Evolutionary conservation across 176 grass and related monocot genomes (phyloP), one percentile per base, ranked within the genome.

Genomic region (Triticum dicoccoides): DNA sequence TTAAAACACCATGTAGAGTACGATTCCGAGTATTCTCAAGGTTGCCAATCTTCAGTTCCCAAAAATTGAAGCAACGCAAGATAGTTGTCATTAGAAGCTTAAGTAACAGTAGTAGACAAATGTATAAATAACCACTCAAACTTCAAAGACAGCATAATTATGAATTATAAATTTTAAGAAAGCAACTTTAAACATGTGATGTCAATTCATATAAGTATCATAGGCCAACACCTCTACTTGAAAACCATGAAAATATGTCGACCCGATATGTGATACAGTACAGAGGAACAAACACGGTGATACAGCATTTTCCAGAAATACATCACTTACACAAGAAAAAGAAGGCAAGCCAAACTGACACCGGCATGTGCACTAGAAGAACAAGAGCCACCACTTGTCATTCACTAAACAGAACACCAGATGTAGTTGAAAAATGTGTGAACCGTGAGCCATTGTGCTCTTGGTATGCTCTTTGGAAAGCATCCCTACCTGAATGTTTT

Each of bases 21-120:
- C 87, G 90, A 82, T 91, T 99, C 79, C 97, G 95, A 82, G 97
- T 96, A 69, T 99, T 94, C 91, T 99, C 97, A 83, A 99, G 97
- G 41, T 88, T 77, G 51, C 97, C 92, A 74, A 99, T 94, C 97
- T 99, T 87, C 83, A 86, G 35, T 79, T 82, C 82, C 45, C 42
- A 34, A 80, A 84, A 69, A 84, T 58, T 32, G 69, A 39, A 81
- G 10, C 18, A 86, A 58, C 74, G 69, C 35, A 78, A 78, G 13
- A 81, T 85, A 73, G 71, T 69, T 84, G 54, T 25, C 42, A 70
- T 11, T 81, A 59, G 47, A 92, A 65, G 32, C 20, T 88, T 45
- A n/a, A 64, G 64, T 25, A 78, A 69, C 76, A 81, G 39, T 42
- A 82, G 34, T 25, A 33, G 18, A 65, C 4, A 35, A 25, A 82